Base-by-base conservation (phyloP, 495 filamentous ascomycete genomes). In the Penicillium canescens region DNA sequence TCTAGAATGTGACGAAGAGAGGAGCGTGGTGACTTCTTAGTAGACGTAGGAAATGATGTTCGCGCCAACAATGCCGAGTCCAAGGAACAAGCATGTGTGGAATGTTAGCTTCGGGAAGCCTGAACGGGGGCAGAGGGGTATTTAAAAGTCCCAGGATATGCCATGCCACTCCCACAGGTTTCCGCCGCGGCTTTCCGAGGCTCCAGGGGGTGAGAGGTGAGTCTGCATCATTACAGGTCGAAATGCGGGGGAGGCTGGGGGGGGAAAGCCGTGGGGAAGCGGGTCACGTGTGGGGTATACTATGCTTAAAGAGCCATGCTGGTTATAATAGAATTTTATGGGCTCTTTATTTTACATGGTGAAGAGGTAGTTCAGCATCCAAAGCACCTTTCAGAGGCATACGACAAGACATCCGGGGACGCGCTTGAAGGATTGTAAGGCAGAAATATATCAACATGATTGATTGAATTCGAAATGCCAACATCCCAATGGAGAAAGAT, bases 181-280 rank as follows among this genome's bases (percentile, higher is more conserved):
- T 50, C 21, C 26, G 55, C 66, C 66, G 66, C 50, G 54, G 47
- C 49, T 61, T 55, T 54, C 60, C 57, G 60, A 55, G 26, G 21
- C 42, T 35, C 18, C 35, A 50, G 44, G 41, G 42, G 20, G 13
- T 31, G 24, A 38, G 3, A 4, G 18, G 14, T 13, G 16, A 12
- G 21, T 6, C 5, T 33, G 34, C n/a, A 50, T 18, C 23, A 31
- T 31, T 52, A 42, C n/a, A 16, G 12, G 7, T 11, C 24, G 16
- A 41, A 39, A 28, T 54, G 52, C 52, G 52, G 53, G 53, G 53
- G 44, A 50, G 46, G 3, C 39, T 46, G 53, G 36, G 26, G 18
- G 35, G 23, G 53, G 47, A 42, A 35, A 37, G 31, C 49, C 49
- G 20, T 51, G 39, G 49, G 49, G 49, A 51, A 51, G 31, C 40